Conservation (phyloP, 257 asterid genomes). For the Fraxinus quadrangulata region DNA sequence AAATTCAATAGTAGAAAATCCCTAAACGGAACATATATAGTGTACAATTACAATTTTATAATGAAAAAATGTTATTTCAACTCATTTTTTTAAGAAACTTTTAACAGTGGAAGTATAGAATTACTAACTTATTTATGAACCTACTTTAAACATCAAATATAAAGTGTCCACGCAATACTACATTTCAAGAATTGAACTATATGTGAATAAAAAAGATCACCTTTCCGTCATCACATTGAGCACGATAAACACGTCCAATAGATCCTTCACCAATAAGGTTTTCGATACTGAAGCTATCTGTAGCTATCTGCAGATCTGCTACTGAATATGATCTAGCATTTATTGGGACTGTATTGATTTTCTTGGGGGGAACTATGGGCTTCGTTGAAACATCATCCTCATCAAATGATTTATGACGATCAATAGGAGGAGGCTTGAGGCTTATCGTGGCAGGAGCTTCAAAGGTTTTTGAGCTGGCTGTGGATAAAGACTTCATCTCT, state of each 20-base stretch:
- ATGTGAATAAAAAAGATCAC: slow-evolving; percentile 36
- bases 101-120: no score
- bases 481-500: slow-evolving; percentile 64
- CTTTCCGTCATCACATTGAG: slow-evolving; percentile 77
- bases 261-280: slow-evolving; percentile 93
- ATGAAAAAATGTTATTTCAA: not conserved
- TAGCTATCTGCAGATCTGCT: slow-evolving; percentile 92
- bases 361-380: slow-evolving; percentile 72
- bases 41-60: no score
- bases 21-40: not conserved
- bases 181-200: not conserved
- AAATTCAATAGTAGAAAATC: not conserved
- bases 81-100: no score
- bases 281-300: slow-evolving; percentile 78
- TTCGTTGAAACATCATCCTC: slow-evolving; percentile 61
- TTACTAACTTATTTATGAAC: no score
- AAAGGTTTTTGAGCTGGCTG: slow-evolving; percentile 47
- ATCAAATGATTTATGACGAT: slow-evolving; percentile 75
- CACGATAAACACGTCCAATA: slow-evolving; percentile 82
- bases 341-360: slow-evolving; percentile 55
- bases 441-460: slow-evolving; percentile 63
- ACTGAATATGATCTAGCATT: slow-evolving; percentile 65
- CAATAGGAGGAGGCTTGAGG: slow-evolving; percentile 82
- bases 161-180: not conserved
- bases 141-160: not conserved